A percentile compares a stretch with the other conserved stretches of the same genome.
Evolutionary conservation across 2,329 filamentous ascomycete genomes (phyloP).

Genomic region (Aspergillus melleus): DNA sequence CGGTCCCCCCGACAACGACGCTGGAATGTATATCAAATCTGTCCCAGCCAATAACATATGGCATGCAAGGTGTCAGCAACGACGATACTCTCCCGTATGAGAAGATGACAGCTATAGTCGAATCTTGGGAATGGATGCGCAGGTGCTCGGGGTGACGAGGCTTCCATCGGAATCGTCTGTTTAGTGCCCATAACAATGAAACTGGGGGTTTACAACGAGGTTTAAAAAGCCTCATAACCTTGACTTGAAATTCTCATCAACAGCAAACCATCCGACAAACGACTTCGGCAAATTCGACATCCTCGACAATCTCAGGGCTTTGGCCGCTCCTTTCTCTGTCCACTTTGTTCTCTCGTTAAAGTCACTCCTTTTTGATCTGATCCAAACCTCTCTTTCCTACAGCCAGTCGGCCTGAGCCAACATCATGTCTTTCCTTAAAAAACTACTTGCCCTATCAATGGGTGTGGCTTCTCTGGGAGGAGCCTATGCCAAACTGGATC

Average conservation of each 20-base stretch:
- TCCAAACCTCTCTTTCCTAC: neutral
- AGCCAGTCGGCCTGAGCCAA: no score
- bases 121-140: neutral
- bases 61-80: neutral
- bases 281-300: neutral
- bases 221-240: neutral
- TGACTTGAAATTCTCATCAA: neutral
- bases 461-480: constrained; percentile 32
- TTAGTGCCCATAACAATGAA: neutral
- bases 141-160: neutral
- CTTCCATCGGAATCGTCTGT: neutral
- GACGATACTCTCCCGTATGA: neutral
- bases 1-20: constrained; percentile 23
- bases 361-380: neutral
- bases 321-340: neutral
- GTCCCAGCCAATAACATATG: neutral
- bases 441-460: constrained; percentile 25
- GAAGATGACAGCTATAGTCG: neutral
- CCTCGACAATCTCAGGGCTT: neutral
- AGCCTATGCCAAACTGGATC: constrained; percentile 44
- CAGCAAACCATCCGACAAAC: neutral
- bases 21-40: constrained; percentile 20
- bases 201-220: neutral
- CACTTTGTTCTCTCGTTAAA: neutral
- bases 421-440: constrained; percentile 29